These are phyloP conservation scores for Plasmodium vivax DNA, from an alignment of 169 alveolate species.

Conservation along the genomic window DNA sequence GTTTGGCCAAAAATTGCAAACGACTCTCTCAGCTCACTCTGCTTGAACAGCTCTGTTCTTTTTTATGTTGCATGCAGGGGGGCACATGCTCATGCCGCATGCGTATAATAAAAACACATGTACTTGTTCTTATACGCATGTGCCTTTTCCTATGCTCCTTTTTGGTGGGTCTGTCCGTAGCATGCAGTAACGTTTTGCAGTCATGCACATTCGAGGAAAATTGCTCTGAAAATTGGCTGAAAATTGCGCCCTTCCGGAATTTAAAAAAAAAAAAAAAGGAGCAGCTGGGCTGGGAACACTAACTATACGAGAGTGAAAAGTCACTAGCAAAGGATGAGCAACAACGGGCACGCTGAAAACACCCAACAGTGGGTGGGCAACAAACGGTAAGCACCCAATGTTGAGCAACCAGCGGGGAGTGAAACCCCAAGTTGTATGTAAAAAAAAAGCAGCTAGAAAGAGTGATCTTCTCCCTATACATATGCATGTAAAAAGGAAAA, in stretches of 20 bases:
- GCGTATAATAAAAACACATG: not conserved
- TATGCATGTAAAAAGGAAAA: not conserved
- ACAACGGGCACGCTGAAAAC: not conserved
- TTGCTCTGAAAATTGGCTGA: not conserved
- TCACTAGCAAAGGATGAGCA: not conserved
- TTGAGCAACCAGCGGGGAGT: not conserved
- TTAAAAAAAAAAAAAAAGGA: not conserved
- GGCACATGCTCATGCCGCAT: not conserved
- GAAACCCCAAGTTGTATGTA: not conserved
- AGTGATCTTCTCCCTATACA: not conserved
- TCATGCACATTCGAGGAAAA: not conserved
- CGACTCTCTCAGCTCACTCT: not conserved
- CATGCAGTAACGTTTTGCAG: not conserved
- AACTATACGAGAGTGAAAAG: not conserved
- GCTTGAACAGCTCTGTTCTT: not conserved
- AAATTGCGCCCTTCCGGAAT: not conserved
- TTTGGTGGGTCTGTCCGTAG: not conserved
- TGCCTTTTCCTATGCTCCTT: not conserved
- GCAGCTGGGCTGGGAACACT: not conserved
- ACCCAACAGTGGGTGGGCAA: not conserved
- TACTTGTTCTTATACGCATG: not conserved
- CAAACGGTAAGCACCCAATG: not conserved
- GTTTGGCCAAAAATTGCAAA: not conserved
- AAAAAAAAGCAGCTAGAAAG: not conserved
- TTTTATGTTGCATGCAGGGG: not conserved